Evolutionary conservation across 179 eudicot genomes (phyloP), one percentile per base, ranked within the genome.

Genomic region (Spergularia azorica): DNA sequence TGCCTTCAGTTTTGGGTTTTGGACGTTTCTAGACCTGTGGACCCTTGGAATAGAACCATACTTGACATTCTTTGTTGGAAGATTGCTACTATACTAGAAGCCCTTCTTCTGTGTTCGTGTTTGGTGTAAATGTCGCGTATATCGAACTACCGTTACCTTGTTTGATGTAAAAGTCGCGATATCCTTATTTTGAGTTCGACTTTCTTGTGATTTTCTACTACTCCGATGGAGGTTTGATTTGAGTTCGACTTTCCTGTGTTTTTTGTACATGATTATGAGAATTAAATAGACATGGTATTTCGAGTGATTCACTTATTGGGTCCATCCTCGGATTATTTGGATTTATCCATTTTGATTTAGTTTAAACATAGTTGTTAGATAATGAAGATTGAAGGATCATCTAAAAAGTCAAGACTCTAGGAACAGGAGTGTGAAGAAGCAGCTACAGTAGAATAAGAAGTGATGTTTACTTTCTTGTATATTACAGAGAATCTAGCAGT

Each of bases 401-500:
- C 32, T 6, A 5, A 12, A 11, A 63, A 63, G 46, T 36, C 46
- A 36, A 38, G 67, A 32, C 52, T 26, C 52, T 65, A 65, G 51
- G 6, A 66, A 41, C 21, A 41, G 13, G 13, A 21, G 62, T 18
- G 32, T 55, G 26, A 4, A 54, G 17, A 70, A 26, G 32, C 32
- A 70, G 62, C 62, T 70, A 70, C 14, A 70, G 74, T 13, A 4
- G 38, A 48, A 70, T 52, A 12, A 32, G 26, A 55, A 11, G 43
- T 66, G 71, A 43, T 57, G 54, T 17, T 14, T 9, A 5, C 17
- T 7, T 67, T 20, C 2, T 5, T 62, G 17, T 70, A n/a, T 55
- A 21, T 46, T 17, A 62, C 32, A 38, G 32, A 62, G 79, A 75
- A 68, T 75, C 58, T 52, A 36, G 17, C 62, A 36, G 70, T n/a